Conservation (phyloP, 495 filamentous ascomycete genomes). For the Gamarada debralockiae region DNA sequence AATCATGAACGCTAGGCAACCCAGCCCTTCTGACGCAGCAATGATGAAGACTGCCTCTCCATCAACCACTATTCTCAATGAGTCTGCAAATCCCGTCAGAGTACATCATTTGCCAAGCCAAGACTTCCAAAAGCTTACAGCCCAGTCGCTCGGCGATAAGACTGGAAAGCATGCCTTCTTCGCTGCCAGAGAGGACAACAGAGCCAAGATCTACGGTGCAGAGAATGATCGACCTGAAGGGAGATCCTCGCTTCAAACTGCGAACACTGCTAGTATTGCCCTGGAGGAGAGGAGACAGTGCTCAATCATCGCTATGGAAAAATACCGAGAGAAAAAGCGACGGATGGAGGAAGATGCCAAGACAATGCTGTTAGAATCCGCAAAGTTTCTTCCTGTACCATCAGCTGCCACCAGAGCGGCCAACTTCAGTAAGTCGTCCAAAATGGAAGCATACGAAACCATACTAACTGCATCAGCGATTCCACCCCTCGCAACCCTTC, state of each 20-base stretch:
- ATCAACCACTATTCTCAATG: background rate
- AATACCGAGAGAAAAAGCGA: background rate
- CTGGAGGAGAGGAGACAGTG: background rate
- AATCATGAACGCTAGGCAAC: slow-evolving; percentile 19
- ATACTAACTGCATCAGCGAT: slow-evolving; percentile 6
- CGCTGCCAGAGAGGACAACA: slow-evolving; percentile 22
- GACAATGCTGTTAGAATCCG: background rate
- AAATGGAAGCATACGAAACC: background rate
- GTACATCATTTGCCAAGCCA: background rate
- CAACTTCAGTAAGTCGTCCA: background rate
- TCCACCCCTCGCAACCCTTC: slow-evolving; percentile 2
- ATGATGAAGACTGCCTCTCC: slow-evolving; percentile 31
- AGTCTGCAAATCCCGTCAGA: background rate
- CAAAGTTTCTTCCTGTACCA: background rate
- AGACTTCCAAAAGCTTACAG: background rate
- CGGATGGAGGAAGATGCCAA: background rate
- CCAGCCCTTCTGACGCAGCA: slow-evolving; percentile 42
- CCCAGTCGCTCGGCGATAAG: slow-evolving; percentile 18
- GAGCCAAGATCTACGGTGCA: slow-evolving; percentile 6
- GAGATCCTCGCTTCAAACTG: background rate
- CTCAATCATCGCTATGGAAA: background rate
- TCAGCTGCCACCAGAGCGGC: background rate
- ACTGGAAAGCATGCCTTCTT: slow-evolving; percentile 24
- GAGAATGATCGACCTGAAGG: background rate
- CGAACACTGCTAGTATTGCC: background rate